Percentiles rank a stretch among this genome's conserved stretches.
Conservation (phyloP, 2,329 filamentous ascomycete genomes). For the Aspergillus sp. region DNA sequence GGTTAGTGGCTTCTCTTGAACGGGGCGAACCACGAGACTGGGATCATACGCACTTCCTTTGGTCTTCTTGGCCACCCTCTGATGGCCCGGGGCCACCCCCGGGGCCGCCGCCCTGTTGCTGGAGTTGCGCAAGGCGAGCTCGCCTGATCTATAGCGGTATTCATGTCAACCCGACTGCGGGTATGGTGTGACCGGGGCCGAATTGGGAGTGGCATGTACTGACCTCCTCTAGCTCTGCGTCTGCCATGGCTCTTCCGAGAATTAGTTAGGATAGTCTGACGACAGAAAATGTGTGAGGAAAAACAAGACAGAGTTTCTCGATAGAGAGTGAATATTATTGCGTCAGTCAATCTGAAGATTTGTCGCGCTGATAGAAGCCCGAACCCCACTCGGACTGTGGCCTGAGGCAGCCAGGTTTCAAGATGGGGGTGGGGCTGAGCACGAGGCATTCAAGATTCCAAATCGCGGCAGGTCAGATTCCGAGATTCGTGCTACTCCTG, state of each 20-base stretch:
- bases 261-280: not conserved
- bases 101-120: constrained; percentile 60
- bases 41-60: constrained; percentile 57
- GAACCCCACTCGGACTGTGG: constrained; percentile 17
- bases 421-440: constrained; percentile 11
- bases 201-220: constrained; percentile 4
- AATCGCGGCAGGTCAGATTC: not conserved
- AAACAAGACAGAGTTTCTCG: not conserved
- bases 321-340: not conserved
- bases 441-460: not conserved
- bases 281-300: not conserved
- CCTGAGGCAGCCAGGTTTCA: constrained; percentile 21
- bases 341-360: not conserved
- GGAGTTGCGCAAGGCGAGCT: constrained; percentile 90
- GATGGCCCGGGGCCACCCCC: constrained; percentile 49
- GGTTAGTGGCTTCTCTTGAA: not conserved
- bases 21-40: too few species aligned
- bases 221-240: constrained; percentile 66
- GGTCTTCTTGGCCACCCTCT: constrained; percentile 59
- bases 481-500: too few species aligned
- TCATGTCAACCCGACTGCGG: constrained; percentile 7
- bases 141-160: constrained; percentile 69
- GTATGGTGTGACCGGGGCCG: not conserved
- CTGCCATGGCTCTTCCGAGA: constrained; percentile 51
- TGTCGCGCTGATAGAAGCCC: constrained; percentile 11